A percentile compares a stretch with the other conserved stretches of the same genome.
Conservation (phyloP, 2,329 filamentous ascomycete genomes). For the Monosporascus sp. region DNA sequence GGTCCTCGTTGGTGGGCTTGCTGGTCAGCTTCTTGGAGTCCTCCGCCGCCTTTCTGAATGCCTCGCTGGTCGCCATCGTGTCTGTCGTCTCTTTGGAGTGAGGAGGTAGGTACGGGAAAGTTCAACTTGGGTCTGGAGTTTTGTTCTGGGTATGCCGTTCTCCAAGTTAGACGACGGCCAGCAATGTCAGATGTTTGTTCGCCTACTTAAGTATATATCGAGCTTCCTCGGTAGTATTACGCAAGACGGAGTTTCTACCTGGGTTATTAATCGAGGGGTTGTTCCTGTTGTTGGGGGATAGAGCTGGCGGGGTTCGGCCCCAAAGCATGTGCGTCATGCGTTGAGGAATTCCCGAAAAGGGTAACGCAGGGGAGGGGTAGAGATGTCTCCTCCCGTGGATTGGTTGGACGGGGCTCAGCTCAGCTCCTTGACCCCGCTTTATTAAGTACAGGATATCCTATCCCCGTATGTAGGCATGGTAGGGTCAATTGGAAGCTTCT, state of each 20-base stretch:
- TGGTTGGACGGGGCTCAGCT: no score
- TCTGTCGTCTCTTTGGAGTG: background rate
- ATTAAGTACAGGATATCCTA: no score
- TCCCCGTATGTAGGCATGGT: no score
- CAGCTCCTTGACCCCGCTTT: no score
- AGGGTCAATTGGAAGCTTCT: no score
- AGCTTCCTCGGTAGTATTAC: no score
- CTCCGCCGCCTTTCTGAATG: slow-evolving; percentile 52
- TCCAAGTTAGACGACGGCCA: no score
- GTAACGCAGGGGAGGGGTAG: background rate
- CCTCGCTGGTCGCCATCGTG: slow-evolving; percentile 17
- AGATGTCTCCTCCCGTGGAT: background rate
- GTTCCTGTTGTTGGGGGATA: background rate
- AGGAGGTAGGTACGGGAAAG: no score
- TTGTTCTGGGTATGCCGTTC: background rate
- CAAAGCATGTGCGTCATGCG: background rate
- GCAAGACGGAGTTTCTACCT: background rate
- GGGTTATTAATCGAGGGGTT: background rate
- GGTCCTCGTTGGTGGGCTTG: slow-evolving; percentile 60
- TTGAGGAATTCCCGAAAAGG: background rate
- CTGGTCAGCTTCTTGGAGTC: slow-evolving; percentile 64
- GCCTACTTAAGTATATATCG: no score
- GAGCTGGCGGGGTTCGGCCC: background rate
- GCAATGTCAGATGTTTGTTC: no score
- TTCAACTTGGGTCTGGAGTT: no score